phyloP scores from a whole-genome alignment of 768 basidiomycete species.

The Hortiboletus flavorubellus region DNA sequence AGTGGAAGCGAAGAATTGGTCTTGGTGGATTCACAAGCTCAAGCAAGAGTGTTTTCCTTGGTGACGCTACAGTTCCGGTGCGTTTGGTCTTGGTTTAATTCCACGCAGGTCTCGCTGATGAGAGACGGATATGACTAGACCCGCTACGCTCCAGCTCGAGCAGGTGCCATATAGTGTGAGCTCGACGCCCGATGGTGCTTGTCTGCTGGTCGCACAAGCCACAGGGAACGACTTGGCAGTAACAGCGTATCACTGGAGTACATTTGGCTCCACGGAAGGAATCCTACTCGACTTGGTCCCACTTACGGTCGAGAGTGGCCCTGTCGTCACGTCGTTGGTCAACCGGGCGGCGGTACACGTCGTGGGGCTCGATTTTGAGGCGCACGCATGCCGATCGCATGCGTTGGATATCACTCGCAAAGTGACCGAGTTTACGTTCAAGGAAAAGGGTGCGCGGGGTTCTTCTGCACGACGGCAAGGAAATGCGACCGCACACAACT shows the following conservation, averaged over 20 bases:
- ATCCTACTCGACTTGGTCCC: constrained; percentile 34
- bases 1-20: constrained; percentile 50
- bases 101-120: neutral
- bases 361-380: constrained; percentile 35
- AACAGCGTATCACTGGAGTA: constrained; percentile 51
- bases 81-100: neutral
- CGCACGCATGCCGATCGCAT: constrained; percentile 37
- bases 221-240: constrained; percentile 17
- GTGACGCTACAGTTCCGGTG: constrained; percentile 53
- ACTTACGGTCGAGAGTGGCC: constrained; percentile 16
- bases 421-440: constrained; percentile 54
- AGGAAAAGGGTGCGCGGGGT: constrained; percentile 35
- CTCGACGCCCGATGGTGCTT: constrained; percentile 55
- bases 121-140: constrained; percentile 27
- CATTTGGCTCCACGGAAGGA: constrained; percentile 51
- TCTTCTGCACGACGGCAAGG: constrained; percentile 7
- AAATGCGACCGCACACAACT: constrained; percentile 41
- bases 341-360: constrained; percentile 42
- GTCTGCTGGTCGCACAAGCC: constrained; percentile 39
- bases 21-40: constrained; percentile 42
- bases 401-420: constrained; percentile 52
- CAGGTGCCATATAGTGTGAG: constrained; percentile 29
- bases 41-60: constrained; percentile 52
- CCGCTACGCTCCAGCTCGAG: constrained; percentile 41
- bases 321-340: constrained; percentile 44